phyloP scores from a whole-genome alignment of 345 rosid genomes.

The Citrus inodora region DNA sequence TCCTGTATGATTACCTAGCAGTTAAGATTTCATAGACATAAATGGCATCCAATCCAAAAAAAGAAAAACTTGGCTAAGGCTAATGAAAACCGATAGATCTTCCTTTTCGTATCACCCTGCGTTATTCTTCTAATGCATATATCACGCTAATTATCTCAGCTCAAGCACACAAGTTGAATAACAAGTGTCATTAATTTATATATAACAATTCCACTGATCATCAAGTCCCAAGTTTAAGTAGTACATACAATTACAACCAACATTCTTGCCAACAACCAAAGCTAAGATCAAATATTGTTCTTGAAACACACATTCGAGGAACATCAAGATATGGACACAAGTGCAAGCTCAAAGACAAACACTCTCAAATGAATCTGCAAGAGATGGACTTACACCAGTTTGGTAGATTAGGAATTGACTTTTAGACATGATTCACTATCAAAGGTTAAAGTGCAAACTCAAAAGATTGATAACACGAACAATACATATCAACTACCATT shows the following conservation, averaged over 20 bases:
- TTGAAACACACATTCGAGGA: not conserved
- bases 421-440: not conserved
- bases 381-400: not conserved
- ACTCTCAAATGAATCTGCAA: not conserved
- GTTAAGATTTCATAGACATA: not conserved
- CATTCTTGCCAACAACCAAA: not conserved
- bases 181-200: not conserved
- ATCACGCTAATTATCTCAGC: not conserved
- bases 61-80: not conserved
- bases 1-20: not conserved
- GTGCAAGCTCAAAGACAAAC: too few species aligned
- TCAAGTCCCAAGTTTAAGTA: not conserved
- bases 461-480: not conserved
- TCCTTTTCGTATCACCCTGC: not conserved
- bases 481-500: slow-evolving; percentile 18
- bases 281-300: not conserved
- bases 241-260: not conserved
- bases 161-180: not conserved
- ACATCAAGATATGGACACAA: not conserved
- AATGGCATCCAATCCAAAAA: not conserved
- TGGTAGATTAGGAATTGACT: slow-evolving; percentile 15
- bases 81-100: not conserved
- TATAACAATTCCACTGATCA: not conserved
- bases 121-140: not conserved
- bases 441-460: not conserved